A percentile compares a stretch with the other conserved stretches of the same genome.
These are phyloP conservation scores for Cutaneotrichosporon cyanovorans DNA, from an alignment of 1,284 basidiomycete species.

Conservation along the genomic window DNA sequence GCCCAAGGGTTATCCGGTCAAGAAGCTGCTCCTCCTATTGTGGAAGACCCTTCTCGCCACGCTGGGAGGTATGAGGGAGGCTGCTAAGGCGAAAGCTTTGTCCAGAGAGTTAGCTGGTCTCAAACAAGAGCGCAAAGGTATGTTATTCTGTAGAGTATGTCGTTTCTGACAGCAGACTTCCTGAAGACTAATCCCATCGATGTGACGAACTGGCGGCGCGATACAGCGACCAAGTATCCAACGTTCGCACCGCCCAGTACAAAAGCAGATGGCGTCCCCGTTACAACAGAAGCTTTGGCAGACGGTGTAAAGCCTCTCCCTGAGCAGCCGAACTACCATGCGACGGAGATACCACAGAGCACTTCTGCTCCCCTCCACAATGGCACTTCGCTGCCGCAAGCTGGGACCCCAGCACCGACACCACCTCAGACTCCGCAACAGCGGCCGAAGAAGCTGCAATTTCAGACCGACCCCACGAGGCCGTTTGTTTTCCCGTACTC, in stretches of 20 bases:
- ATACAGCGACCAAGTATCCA: slow-evolving; percentile 88
- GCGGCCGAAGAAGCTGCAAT: slow-evolving; percentile 96
- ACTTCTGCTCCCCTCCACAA: slow-evolving; percentile 13
- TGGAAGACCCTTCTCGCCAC: slow-evolving; percentile 94
- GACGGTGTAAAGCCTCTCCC: slow-evolving; percentile 87
- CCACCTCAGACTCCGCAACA: slow-evolving; percentile 67
- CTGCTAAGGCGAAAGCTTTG: slow-evolving; percentile 72
- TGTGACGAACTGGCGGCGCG: slow-evolving; percentile 74
- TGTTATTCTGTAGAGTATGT: slow-evolving; percentile 6
- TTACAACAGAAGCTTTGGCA: slow-evolving; percentile 59
- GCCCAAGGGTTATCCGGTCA: slow-evolving; percentile 89
- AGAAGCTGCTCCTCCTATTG: slow-evolving; percentile 72
- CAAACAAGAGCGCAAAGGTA: slow-evolving; percentile 55
- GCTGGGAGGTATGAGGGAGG: slow-evolving; percentile 84
- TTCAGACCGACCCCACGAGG: slow-evolving; percentile 90
- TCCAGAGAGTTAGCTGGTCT: slow-evolving; percentile 74
- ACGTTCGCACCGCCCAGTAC: slow-evolving; percentile 64
- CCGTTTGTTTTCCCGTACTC: slow-evolving; percentile 97
- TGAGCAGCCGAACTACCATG: slow-evolving; percentile 81
- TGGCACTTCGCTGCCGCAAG: slow-evolving; percentile 43
- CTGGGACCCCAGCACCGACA: slow-evolving; percentile 78
- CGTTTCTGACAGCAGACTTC: slow-evolving; percentile 40
- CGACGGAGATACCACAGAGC: slow-evolving; percentile 31
- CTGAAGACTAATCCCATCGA: slow-evolving; percentile 84
- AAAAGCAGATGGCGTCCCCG: slow-evolving; percentile 38